Evolutionary conservation across 1,139 yeast genomes (phyloP), one percentile per base, ranked within the genome.

Genomic region (Diutina siamensis): DNA sequence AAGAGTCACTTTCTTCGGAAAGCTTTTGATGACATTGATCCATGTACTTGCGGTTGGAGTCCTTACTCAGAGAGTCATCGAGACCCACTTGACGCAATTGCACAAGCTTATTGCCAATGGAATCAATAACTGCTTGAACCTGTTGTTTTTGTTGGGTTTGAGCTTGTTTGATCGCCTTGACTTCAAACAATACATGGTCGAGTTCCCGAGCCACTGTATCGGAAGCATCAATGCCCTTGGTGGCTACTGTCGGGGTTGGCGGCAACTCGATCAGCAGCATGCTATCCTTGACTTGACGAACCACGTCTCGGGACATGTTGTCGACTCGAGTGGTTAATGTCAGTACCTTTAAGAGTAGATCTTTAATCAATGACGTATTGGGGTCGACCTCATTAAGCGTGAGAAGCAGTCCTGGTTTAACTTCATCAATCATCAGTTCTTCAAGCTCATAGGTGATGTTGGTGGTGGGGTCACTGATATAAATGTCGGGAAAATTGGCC

Each of bases 401-500:
- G 15, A 88, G 62, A 5, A 86, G 61, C 2, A 79, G 69, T 0
- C 92, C 92, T 4, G 70, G 68, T 45, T 62, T 60, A 1, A 92
- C 71, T 41, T 84, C 92, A 2, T 60, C 64, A 22, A 87, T 59
- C 32, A 72, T 62, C 32, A 68, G 70, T 46, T 88, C 94, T 51
- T 89, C 97, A 21, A 92, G 64, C 59, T 89, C 97, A 56, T 86
- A 89, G 1, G 82, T 70, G 1, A 87, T 71, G 0, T 76, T 76
- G 25, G 74, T 68, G 2, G 63, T 60, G 0, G 76, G 73, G 51
- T 86, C 95, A 52, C 74, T 79, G 7, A 88, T 70, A 55, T 85
- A 84, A 32, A 92, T 76, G n/a, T 79, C 84, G 0, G 98, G 97
- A 53, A 87, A 87, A 2, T 74, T 60, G 2, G 78, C 70, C 2